Percentiles rank a stretch among this genome's conserved stretches.
Conservation (phyloP, 2,329 filamentous ascomycete genomes). For the Scytalidium sp. region DNA sequence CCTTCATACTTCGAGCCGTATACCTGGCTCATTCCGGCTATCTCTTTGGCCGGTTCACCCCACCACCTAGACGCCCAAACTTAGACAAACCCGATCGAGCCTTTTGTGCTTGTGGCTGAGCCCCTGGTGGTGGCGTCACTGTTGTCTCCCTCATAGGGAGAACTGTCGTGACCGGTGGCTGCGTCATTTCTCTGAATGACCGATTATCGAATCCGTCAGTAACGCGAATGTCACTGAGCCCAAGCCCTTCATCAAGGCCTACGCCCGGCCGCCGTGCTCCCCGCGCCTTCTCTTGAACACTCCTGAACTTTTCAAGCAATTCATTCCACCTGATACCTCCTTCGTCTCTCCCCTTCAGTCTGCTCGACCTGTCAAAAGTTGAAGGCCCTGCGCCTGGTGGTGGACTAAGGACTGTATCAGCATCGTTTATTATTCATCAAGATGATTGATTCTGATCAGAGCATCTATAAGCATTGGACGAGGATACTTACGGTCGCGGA, state of each 20-base stretch:
- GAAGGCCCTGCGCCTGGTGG: conserved; percentile 47
- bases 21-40: conserved; percentile 30
- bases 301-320: conserved; percentile 89
- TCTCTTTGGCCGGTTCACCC: conserved; percentile 53
- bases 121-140: conserved; percentile 37
- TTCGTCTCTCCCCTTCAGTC: conserved; percentile 79
- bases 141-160: conserved; percentile 49
- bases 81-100: conserved; percentile 63
- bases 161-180: conserved; percentile 32
- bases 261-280: conserved; percentile 58
- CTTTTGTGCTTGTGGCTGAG: conserved; percentile 46
- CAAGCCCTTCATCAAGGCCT: conserved; percentile 46
- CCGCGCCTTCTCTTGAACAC: conserved; percentile 82
- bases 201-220: conserved; percentile 29
- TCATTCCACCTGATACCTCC: conserved; percentile 87
- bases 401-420: conserved; percentile 33
- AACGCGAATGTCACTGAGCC: conserved; percentile 40
- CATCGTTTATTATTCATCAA: not conserved
- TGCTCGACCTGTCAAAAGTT: conserved; percentile 69
- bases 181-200: conserved; percentile 33
- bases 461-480: too few relatives aligned
- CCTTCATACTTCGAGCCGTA: not conserved
- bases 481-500: conserved; percentile 67
- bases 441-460: not conserved
- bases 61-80: conserved; percentile 69